Evolutionary conservation across 495 filamentous ascomycete species (phyloP), one percentile per base, ranked within the genome.

Genomic region (Friedmanniomyces endolithicus): DNA sequence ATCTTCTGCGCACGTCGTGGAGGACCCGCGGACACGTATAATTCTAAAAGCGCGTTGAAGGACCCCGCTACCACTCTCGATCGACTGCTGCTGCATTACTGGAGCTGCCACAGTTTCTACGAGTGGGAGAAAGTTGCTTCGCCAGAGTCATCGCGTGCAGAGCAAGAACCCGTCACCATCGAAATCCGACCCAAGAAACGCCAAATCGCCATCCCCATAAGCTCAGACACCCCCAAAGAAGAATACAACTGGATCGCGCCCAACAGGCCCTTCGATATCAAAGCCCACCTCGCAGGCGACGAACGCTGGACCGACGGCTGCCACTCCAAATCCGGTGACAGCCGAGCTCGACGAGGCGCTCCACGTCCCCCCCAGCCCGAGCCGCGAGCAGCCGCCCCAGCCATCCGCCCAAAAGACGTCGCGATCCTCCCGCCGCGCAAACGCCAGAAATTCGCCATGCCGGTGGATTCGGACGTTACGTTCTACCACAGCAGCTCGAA

Each of bases 401-500:
- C 27, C 4, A 31, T 3, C 9, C 27, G 27, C 27, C 9, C 9
- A 31, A 43, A 47, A n/a, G 49, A 57, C 0, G 55, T 62, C 1
- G 17, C 2, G n/a, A 29, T 45, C 31, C 31, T 61, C 9, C 53
- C 50, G 9, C n/a, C 31, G 27, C 19, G 6, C 1, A 27, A 45
- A 22, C 20, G 37, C 16, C 22, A 52, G 27, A 52, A 48, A 22
- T 14, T 33, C 19, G 9, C 7, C 1, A 55, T 58, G 7, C 59
- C 59, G 2, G 23, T 11, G 25, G 29, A 58, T 11, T n/a, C 45
- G 11, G 53, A 48, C 43, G 49, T 66, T 1, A 53, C 39, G 7
- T 68, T 65, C 49, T 69, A 65, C 64, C 62, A 61, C 31, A 62
- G 56, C 17, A 48, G 43, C 12, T 52, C 62, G 1, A 68, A 68